Conservation (phyloP, 805 yeast species). For the Scheffersomyces stipitis region DNA sequence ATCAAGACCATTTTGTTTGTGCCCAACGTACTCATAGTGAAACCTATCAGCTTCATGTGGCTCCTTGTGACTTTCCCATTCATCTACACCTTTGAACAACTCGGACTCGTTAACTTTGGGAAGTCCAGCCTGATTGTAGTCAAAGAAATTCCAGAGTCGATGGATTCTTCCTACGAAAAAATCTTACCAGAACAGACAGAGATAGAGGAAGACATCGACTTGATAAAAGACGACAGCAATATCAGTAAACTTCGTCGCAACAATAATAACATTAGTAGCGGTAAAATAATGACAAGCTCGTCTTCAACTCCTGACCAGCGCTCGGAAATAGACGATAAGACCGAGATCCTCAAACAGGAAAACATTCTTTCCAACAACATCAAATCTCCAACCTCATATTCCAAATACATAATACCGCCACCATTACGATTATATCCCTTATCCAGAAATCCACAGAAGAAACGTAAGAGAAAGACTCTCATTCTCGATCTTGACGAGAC, state of each 20-base stretch:
- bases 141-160: neutral
- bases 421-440: constrained; percentile 45
- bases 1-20: constrained; percentile 38
- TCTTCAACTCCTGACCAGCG: neutral
- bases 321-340: constrained; percentile 27
- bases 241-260: neutral
- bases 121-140: neutral
- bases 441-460: constrained; percentile 37
- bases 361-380: constrained; percentile 38
- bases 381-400: constrained; percentile 41
- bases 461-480: constrained; percentile 57
- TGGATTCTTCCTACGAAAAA: neutral
- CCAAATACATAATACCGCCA: constrained; percentile 46
- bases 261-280: neutral
- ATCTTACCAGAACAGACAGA: neutral
- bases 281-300: constrained; percentile 1
- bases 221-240: too few relatives aligned
- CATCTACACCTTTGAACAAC: constrained; percentile 33
- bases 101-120: constrained; percentile 7
- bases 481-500: constrained; percentile 94
- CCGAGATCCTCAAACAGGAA: constrained; percentile 41
- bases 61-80: constrained; percentile 58
- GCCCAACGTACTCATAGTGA: constrained; percentile 50
- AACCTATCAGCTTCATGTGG: constrained; percentile 53
- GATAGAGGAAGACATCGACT: neutral